Conservation (phyloP, 176 grass and related monocot genomes). For the Luzula sylvatica region DNA sequence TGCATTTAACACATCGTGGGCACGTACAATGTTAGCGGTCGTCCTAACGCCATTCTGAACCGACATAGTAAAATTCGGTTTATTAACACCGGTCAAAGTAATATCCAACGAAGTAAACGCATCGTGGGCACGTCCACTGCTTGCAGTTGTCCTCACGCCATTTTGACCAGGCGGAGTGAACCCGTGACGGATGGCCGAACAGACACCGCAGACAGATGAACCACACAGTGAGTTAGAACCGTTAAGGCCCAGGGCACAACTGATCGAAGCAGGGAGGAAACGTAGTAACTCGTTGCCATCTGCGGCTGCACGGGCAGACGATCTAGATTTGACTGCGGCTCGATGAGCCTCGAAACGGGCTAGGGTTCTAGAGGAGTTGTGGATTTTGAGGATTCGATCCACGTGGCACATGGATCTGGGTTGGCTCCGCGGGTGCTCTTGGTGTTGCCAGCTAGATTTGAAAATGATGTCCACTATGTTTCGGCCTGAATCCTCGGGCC, state of each 20-base stretch:
- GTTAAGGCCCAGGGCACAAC: conserved; percentile 48
- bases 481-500: conserved; percentile 76
- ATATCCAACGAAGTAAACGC: too few relatives aligned
- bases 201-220: conserved; percentile 40
- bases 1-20: conserved; percentile 26
- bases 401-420: conserved; percentile 46
- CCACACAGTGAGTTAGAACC: conserved; percentile 48
- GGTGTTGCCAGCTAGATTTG: conserved; percentile 97
- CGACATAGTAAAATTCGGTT: conserved; percentile 45
- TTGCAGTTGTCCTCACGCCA: conserved; percentile 65
- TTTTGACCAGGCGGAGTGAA: conserved; percentile 39
- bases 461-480: conserved; percentile 99
- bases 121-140: conserved; percentile 65
- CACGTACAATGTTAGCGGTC: conserved; percentile 64
- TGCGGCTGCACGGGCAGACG: conserved; percentile 41
- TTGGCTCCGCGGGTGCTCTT: neutral
- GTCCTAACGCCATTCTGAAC: conserved; percentile 51
- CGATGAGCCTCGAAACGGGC: conserved; percentile 93
- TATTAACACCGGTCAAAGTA: neutral
- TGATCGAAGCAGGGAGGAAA: conserved; percentile 62
- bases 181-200: conserved; percentile 60
- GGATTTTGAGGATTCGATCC: conserved; percentile 89
- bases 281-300: conserved; percentile 97
- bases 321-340: conserved; percentile 46
- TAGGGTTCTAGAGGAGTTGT: conserved; percentile 51